Evolutionary conservation across 371 early-diverging fungal genomes (phyloP), one percentile per base, ranked within the genome.

Genomic region (Mucor racemosus): DNA sequence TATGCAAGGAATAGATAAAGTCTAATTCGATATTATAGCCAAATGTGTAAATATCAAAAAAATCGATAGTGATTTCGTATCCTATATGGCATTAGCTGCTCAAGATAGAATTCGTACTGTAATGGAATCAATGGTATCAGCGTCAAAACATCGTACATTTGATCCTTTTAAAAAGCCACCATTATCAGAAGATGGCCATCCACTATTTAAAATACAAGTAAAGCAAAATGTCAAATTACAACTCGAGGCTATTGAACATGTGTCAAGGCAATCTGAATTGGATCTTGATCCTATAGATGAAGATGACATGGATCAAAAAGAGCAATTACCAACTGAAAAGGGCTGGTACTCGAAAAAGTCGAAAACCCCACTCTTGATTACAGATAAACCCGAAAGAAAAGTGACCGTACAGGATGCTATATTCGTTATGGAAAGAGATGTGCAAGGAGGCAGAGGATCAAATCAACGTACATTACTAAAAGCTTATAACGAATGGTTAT

Each of bases 361-460:
- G 0, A 62, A 39, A 31, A 40, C n/a, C 3, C 63, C 68, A 10
- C 57, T 72, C 2, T n/a, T 17, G 9, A 41, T 15, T 8, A 34
- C 36, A 17, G 39, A 46, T 7, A 19, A 75, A 5, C 65, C 66
- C 17, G 67, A 80, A 40, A 74, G 86, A 26, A 80, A 80, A 46
- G 79, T 92, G 21, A 91, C 91, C 5, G 85, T 91, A 26, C 79
- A 83, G 38, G 93, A 92, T 75, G 91, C 91, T 2, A 76, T 91
- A 9, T 91, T 90, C 67, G 90, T 86, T 11, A 81, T 92, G 59
- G 92, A 92, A 76, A 81, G 87, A 8, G 92, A 92, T 77, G 77
- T 78, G 44, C 86, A 84, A 57, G 84, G 84, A n/a, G 87, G 90
- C 7, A 86, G 88, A 57, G 86, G 86, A 1, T 67, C 71, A 15